phyloP scores from a whole-genome alignment of 768 basidiomycete genomes.

The Tulasnella sp. region DNA sequence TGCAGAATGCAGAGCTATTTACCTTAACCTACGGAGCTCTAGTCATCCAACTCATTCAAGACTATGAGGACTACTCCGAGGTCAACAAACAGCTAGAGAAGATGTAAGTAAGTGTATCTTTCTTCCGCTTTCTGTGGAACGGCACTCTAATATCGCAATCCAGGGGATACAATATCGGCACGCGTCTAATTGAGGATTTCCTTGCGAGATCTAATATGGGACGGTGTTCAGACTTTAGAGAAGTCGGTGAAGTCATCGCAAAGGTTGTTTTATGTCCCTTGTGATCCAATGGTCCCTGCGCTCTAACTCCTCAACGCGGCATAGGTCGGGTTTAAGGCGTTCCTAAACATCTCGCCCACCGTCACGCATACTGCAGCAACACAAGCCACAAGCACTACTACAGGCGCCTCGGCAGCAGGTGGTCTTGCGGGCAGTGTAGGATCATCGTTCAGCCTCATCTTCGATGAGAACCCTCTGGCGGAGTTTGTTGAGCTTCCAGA shows the following conservation, averaged over 20 bases:
- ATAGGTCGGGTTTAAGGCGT: slow-evolving; percentile 97
- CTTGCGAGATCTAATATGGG: slow-evolving; percentile 89
- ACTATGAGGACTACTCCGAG: slow-evolving; percentile 96
- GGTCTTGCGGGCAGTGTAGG: slow-evolving; percentile 28
- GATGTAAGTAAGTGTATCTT: slow-evolving; percentile 46
- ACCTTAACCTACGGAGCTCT: slow-evolving; percentile 96
- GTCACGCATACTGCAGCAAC: slow-evolving; percentile 65
- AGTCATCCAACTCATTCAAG: slow-evolving; percentile 97
- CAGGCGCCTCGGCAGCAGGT: slow-evolving; percentile 13
- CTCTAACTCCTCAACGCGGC: neutral
- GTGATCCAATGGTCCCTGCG: neutral
- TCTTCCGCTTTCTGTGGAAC: slow-evolving; percentile 4
- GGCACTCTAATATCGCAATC: neutral
- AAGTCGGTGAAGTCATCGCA: slow-evolving; percentile 92
- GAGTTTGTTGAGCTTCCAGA: slow-evolving; percentile 98
- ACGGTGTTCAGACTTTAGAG: slow-evolving; percentile 90
- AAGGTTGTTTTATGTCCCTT: slow-evolving; percentile 60
- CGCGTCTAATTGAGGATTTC: slow-evolving; percentile 94
- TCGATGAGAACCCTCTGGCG: slow-evolving; percentile 95
- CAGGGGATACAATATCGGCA: slow-evolving; percentile 99
- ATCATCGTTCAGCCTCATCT: slow-evolving; percentile 67
- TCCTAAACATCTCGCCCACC: slow-evolving; percentile 87
- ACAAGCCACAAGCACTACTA: slow-evolving; percentile 20
- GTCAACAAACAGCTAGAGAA: slow-evolving; percentile 97
- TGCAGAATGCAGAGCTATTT: slow-evolving; percentile 94